Conservation (phyloP, 139 green algal species). For the Limnomonas spitsbergensis region DNA sequence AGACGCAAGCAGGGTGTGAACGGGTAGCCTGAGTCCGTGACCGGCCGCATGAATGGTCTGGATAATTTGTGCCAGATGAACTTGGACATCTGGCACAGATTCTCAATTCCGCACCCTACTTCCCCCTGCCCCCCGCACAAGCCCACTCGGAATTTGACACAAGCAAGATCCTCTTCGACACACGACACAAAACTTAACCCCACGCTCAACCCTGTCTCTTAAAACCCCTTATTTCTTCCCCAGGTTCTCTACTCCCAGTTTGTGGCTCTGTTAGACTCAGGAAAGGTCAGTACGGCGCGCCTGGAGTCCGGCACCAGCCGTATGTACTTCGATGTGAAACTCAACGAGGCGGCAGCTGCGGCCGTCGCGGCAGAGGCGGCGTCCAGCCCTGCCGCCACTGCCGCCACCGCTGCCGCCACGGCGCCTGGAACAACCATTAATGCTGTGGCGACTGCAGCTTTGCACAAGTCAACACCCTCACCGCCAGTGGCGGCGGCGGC, state of each 20-base stretch:
- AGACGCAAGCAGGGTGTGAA: no score
- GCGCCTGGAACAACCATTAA: background rate
- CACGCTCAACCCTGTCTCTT: background rate
- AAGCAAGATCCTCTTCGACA: no score
- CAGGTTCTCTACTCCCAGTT: constrained; percentile 76
- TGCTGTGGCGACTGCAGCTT: background rate
- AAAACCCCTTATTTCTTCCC: background rate
- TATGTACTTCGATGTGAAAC: constrained; percentile 67
- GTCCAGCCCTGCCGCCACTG: background rate
- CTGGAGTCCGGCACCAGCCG: constrained; percentile 62
- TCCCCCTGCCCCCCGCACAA: background rate
- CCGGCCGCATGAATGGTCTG: no score
- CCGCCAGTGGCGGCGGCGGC: no score
- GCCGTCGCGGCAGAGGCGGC: background rate
- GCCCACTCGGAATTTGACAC: background rate
- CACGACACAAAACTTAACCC: background rate
- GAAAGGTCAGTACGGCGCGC: constrained; percentile 52
- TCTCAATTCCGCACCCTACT: no score
- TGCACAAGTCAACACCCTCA: background rate
- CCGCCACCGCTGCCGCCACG: background rate
- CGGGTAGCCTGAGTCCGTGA: no score
- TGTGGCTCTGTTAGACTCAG: constrained; percentile 54
- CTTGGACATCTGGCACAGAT: no score
- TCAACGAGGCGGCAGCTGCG: constrained; percentile 3
- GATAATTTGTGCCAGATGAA: no score